Conservation (phyloP, 805 yeast species). For the Spathaspora gorwiae region DNA sequence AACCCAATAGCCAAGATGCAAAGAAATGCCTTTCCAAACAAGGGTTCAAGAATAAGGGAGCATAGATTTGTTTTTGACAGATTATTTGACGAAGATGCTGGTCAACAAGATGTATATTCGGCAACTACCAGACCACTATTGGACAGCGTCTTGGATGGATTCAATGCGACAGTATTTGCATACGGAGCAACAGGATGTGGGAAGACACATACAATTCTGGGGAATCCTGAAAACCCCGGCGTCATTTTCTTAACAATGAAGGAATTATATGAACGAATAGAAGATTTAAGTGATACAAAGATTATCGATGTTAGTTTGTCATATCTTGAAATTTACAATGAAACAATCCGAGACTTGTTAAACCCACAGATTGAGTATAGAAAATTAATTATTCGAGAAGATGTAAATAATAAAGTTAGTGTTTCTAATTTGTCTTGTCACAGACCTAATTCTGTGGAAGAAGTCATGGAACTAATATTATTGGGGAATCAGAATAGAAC, state of each 20-base stretch:
- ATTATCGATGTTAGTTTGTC: constrained; percentile 59
- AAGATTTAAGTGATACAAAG: constrained; percentile 49
- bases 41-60: constrained; percentile 54
- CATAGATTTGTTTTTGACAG: constrained; percentile 79
- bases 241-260: constrained; percentile 73
- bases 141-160: constrained; percentile 76
- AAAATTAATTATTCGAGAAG: constrained; percentile 65
- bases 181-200: constrained; percentile 99
- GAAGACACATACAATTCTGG: constrained; percentile 88
- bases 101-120: constrained; percentile 65
- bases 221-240: constrained; percentile 70
- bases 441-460: constrained; percentile 57
- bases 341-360: constrained; percentile 75
- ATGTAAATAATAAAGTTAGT: constrained; percentile 55
- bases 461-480: constrained; percentile 73
- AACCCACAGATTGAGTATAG: constrained; percentile 47
- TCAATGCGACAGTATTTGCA: constrained; percentile 88
- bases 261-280: constrained; percentile 65
- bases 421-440: constrained; percentile 70
- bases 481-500: constrained; percentile 74
- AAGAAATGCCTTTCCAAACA: constrained; percentile 35
- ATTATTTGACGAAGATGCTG: constrained; percentile 60
- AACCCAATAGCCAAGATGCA: constrained; percentile 57
- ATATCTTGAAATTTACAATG: constrained; percentile 88
- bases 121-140: constrained; percentile 68